Conservation (phyloP, 2,329 filamentous ascomycete species). For the Trichoderma oligosporum region DNA sequence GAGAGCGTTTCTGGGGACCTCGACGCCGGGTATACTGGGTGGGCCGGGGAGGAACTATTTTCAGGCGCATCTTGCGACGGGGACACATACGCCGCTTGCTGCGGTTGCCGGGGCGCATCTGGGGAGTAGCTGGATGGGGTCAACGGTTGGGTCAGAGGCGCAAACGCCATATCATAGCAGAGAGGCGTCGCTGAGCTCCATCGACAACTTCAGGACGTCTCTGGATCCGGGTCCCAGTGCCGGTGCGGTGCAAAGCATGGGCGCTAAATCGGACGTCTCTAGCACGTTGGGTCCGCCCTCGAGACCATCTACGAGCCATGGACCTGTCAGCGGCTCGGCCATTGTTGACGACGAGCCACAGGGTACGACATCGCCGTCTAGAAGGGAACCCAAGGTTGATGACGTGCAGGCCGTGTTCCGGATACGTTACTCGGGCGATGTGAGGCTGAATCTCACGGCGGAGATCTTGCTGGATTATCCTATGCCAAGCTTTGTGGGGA, state of each 20-base stretch:
- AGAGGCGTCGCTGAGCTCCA: slow-evolving; percentile 46
- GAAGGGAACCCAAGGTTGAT: slow-evolving; percentile 72
- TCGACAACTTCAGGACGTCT: slow-evolving; percentile 37
- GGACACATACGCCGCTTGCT: slow-evolving; percentile 73
- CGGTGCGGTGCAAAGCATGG: slow-evolving; percentile 36
- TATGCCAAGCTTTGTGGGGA: slow-evolving; percentile 96
- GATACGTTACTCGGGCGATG: slow-evolving; percentile 82
- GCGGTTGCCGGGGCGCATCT: slow-evolving; percentile 67
- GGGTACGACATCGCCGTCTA: slow-evolving; percentile 25
- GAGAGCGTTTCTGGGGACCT: slow-evolving; percentile 55
- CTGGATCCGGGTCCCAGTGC: slow-evolving; percentile 35
- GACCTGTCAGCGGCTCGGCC: slow-evolving; percentile 36
- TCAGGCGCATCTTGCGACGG: slow-evolving; percentile 72
- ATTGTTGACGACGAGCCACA: slow-evolving; percentile 36
- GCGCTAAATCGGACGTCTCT: slow-evolving; percentile 60
- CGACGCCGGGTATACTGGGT: slow-evolving; percentile 63
- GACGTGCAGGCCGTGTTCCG: slow-evolving; percentile 92
- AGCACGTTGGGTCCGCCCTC: slow-evolving; percentile 56
- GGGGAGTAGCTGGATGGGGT: slow-evolving; percentile 36
- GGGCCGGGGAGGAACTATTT: slow-evolving; percentile 80
- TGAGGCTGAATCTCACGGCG: slow-evolving; percentile 83
- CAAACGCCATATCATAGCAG: slow-evolving; percentile 38
- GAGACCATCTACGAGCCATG: slow-evolving; percentile 56
- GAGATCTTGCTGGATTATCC: slow-evolving; percentile 97
- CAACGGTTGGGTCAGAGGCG: slow-evolving; percentile 21